These are phyloP conservation scores for Oryza brachyantha DNA, from an alignment of 176 grass and related monocot species.

Conservation along the genomic window DNA sequence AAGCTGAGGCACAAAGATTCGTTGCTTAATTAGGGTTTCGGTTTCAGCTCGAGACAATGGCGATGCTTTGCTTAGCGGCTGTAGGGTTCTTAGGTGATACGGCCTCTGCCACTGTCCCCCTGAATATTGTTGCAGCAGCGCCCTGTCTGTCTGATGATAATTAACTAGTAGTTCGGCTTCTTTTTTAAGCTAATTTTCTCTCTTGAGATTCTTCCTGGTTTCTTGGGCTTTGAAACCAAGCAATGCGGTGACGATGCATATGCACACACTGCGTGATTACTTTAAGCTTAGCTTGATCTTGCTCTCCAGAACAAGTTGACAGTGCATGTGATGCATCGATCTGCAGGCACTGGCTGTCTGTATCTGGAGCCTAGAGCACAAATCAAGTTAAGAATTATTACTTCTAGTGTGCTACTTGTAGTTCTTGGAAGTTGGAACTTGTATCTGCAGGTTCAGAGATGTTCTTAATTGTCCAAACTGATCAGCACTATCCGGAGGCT, in stretches of 20 bases:
- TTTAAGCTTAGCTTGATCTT: slow-evolving; percentile 6
- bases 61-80: slow-evolving; percentile 1
- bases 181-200: neutral
- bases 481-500: neutral
- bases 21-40: neutral
- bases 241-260: neutral
- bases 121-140: neutral
- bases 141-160: neutral
- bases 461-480: neutral
- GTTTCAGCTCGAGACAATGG: neutral
- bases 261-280: neutral
- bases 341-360: neutral
- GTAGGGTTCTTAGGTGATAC: slow-evolving; percentile 32
- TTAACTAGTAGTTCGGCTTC: neutral
- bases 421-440: neutral
- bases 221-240: slow-evolving; percentile 12
- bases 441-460: neutral
- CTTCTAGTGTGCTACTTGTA: neutral
- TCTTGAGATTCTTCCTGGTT: slow-evolving; percentile 14
- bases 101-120: neutral
- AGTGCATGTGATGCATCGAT: slow-evolving; percentile 6
- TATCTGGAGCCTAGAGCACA: neutral
- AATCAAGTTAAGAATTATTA: neutral
- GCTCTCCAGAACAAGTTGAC: neutral
- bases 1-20: neutral